Conservation (phyloP, 208 protist species). For the Tritrichomonas foetus region DNA sequence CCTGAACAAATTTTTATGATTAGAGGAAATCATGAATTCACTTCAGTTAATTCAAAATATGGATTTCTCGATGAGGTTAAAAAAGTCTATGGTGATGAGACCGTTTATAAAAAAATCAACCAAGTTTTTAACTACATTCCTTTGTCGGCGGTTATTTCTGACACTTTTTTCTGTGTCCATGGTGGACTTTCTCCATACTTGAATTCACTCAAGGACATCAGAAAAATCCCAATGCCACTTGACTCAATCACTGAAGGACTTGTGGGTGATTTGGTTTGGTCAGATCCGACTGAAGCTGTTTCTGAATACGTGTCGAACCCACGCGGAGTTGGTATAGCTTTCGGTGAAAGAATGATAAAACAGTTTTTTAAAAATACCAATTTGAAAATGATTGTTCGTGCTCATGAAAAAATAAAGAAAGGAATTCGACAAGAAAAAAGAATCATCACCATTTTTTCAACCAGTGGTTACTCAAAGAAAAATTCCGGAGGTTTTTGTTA, state of each 20-base stretch:
- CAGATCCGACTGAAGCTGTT: conserved; percentile 73
- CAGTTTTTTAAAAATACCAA: not conserved
- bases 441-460: too few species aligned
- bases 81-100: conserved; percentile 42
- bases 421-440: conserved; percentile 51
- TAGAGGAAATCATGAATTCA: conserved; percentile 13
- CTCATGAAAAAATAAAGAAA: conserved; percentile 90
- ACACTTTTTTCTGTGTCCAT: conserved; percentile 97
- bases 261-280: conserved; percentile 97
- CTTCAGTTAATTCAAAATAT: not conserved
- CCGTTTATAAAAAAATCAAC: conserved; percentile 95
- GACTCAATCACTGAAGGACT: conserved; percentile 95
- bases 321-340: not conserved
- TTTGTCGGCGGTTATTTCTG: conserved; percentile 93
- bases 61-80: not conserved
- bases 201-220: conserved; percentile 72
- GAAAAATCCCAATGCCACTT: conserved; percentile 84
- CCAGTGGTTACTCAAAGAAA: too few species aligned
- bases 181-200: conserved; percentile 56
- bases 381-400: not conserved
- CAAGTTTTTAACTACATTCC: conserved; percentile 98
- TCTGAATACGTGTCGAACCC: not conserved
- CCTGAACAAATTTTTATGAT: not conserved
- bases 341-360: not conserved
- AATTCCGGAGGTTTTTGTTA: too few species aligned